Conservation (phyloP, 495 filamentous ascomycete species). For the Penicillium turbatum region DNA sequence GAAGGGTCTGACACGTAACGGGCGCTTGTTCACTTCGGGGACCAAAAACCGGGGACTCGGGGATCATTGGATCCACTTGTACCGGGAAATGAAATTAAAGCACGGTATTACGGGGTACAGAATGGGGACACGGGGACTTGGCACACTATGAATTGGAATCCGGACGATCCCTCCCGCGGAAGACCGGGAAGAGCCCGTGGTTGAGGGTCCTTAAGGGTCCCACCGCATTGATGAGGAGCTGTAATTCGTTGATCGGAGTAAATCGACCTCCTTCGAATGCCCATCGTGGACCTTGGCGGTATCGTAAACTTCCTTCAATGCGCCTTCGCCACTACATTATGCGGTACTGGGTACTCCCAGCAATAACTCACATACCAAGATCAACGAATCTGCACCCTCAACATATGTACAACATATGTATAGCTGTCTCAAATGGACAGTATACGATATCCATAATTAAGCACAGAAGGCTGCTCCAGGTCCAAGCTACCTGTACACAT, state of each 20-base stretch:
- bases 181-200: slow-evolving; percentile 18
- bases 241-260: slow-evolving; percentile 15
- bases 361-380: background rate
- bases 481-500: background rate
- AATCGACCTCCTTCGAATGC: background rate
- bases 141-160: slow-evolving; percentile 1
- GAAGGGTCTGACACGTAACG: slow-evolving; percentile 39
- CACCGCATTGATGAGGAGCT: slow-evolving; percentile 8
- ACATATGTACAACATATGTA: too few relatives aligned
- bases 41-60: slow-evolving; percentile 12
- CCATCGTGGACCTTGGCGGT: background rate
- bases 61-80: slow-evolving; percentile 2
- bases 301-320: background rate
- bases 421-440: too few relatives aligned
- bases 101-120: background rate
- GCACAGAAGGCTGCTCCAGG: background rate
- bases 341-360: background rate
- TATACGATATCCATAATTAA: too few relatives aligned
- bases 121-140: background rate
- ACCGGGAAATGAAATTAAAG: background rate
- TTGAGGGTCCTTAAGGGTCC: slow-evolving; percentile 12
- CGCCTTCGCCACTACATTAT: background rate
- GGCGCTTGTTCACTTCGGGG: slow-evolving; percentile 14
- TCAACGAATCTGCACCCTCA: background rate
- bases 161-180: slow-evolving; percentile 17